These are phyloP conservation scores for Paspalum vaginatum DNA, from an alignment of 176 grass and related monocot species.

Conservation along the genomic window DNA sequence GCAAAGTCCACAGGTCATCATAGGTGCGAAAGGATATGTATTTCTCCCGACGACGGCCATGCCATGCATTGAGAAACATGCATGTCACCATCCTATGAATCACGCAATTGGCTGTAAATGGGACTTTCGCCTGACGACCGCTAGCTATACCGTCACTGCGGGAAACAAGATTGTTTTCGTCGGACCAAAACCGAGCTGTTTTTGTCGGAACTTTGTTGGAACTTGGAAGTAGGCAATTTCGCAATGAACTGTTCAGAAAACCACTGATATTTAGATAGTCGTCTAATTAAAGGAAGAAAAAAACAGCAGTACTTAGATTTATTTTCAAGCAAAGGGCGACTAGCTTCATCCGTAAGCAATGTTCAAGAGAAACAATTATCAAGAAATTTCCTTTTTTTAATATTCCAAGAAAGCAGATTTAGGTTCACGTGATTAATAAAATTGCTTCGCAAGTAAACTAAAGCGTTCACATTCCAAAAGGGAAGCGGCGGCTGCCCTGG, in stretches of 20 bases:
- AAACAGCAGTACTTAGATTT: not conserved
- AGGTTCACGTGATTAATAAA: not conserved
- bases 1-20: not conserved
- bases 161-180: too few species aligned
- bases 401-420: not conserved
- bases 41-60: not conserved
- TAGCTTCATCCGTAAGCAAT: not conserved
- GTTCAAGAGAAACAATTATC: slow-evolving; percentile 12
- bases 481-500: not conserved
- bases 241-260: not conserved
- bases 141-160: too few species aligned
- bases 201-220: too few species aligned
- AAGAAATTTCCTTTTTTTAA: not conserved
- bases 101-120: not conserved
- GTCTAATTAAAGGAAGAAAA: not conserved
- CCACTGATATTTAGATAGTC: not conserved
- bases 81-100: not conserved
- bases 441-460: slow-evolving; percentile 2
- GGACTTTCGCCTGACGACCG: too few species aligned
- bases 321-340: slow-evolving; percentile 22
- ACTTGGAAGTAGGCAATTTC: not conserved
- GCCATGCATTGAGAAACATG: not conserved
- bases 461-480: not conserved
- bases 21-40: not conserved
- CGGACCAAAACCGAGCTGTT: too few species aligned